Conservation (phyloP, 352 stramenopile species). For the Pythium aristosporum region DNA sequence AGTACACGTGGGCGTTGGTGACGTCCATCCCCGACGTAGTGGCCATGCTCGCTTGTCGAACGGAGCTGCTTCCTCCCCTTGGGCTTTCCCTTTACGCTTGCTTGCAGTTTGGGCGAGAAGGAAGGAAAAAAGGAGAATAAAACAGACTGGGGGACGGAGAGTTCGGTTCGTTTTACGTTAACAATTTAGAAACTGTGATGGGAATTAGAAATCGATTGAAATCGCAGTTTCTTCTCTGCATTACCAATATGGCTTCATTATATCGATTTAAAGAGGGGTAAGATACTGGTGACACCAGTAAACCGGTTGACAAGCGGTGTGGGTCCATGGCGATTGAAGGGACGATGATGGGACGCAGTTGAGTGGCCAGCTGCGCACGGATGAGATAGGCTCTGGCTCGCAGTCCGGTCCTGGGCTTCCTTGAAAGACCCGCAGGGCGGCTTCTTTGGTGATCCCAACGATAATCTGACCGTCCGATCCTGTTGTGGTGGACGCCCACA, state of each 20-base stretch:
- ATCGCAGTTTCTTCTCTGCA: not conserved
- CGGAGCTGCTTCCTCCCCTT: not conserved
- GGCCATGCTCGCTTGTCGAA: constrained; percentile 4
- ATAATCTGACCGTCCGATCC: not conserved
- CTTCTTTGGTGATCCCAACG: not conserved
- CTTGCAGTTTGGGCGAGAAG: constrained; percentile 14
- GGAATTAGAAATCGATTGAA: not conserved
- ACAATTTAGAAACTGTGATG: not conserved
- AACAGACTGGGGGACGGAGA: constrained; percentile 2
- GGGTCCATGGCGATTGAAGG: not conserved
- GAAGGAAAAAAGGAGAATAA: constrained; percentile 2
- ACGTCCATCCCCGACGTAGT: constrained; percentile 10
- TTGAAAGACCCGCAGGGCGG: constrained; percentile 1
- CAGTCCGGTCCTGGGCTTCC: not conserved
- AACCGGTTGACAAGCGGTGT: constrained; percentile 11
- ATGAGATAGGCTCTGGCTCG: not conserved
- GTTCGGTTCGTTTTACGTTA: constrained; percentile 15
- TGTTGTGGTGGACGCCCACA: not conserved
- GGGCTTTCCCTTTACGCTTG: not conserved
- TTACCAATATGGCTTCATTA: constrained; percentile 10
- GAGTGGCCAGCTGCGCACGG: not conserved
- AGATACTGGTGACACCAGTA: constrained; percentile 29
- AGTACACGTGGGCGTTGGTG: constrained; percentile 5
- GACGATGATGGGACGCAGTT: constrained; percentile 6
- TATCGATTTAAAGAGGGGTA: constrained; percentile 13